phyloP scores from a whole-genome alignment of 176 grass and related monocot species.

The Paspalum notatum region DNA sequence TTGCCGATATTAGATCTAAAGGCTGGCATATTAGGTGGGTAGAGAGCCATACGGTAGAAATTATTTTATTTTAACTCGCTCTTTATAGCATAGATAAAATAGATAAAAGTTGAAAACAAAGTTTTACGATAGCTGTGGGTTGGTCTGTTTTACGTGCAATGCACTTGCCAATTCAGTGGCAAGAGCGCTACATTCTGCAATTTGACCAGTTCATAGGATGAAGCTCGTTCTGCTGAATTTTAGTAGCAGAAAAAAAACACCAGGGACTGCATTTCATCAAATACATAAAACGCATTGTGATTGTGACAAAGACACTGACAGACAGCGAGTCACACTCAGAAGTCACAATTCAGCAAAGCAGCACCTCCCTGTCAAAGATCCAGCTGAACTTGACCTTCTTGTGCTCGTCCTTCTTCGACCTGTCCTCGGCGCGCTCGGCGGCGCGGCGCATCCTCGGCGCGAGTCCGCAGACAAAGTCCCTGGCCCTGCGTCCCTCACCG shows the following conservation, averaged over 20 bases:
- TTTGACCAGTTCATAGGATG: too few relatives aligned
- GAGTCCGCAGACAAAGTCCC: slow-evolving; percentile 86
- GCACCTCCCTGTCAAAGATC: slow-evolving; percentile 76
- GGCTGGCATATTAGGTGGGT: too few relatives aligned
- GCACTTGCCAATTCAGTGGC: too few relatives aligned
- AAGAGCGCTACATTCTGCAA: too few relatives aligned
- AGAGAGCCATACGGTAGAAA: too few relatives aligned
- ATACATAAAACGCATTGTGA: slow-evolving; percentile 21
- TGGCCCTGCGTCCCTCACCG: slow-evolving; percentile 67
- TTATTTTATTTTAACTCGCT: too few relatives aligned
- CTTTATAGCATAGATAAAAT: too few relatives aligned
- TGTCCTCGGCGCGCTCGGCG: slow-evolving; percentile 71
- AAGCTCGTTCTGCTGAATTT: too few relatives aligned
- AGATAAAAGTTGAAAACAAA: too few relatives aligned
- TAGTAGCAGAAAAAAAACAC: slow-evolving; percentile 15
- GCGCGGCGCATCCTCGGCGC: slow-evolving; percentile 70
- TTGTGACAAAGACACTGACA: slow-evolving; percentile 18
- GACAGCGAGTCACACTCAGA: neutral
- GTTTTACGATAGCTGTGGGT: too few relatives aligned
- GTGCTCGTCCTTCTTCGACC: slow-evolving; percentile 54
- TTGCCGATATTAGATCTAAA: too few relatives aligned
- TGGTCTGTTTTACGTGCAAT: too few relatives aligned
- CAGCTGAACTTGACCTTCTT: slow-evolving; percentile 75
- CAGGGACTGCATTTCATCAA: slow-evolving; percentile 34
- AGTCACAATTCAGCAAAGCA: slow-evolving; percentile 35